A percentile compares a stretch with the other conserved stretches of the same genome.
Evolutionary conservation across 495 filamentous ascomycete genomes (phyloP).

Genomic region (Elasticomyces elasticus): DNA sequence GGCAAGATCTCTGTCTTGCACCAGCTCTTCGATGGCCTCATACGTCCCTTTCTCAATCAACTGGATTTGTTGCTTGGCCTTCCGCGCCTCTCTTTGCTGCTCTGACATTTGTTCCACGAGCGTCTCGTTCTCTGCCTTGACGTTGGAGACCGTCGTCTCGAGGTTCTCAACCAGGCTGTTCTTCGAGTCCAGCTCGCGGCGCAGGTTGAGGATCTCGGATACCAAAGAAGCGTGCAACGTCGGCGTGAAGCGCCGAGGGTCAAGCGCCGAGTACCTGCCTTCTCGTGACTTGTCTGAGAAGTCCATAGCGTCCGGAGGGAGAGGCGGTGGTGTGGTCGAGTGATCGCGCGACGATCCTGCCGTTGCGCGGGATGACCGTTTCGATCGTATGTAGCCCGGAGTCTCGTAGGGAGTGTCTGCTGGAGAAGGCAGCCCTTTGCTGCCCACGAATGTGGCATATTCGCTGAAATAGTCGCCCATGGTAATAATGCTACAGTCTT

Average conservation of each 20-base stretch:
- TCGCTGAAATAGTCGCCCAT: constrained; percentile 32
- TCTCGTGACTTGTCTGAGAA: constrained; percentile 42
- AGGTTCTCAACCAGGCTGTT: constrained; percentile 71
- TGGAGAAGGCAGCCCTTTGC: constrained; percentile 52
- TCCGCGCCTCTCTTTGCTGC: constrained; percentile 62
- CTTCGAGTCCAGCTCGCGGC: constrained; percentile 82
- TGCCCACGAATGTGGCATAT: constrained; percentile 27
- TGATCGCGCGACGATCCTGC: constrained; percentile 41
- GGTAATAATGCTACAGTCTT: neutral
- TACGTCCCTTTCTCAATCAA: constrained; percentile 79
- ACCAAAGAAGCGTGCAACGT: constrained; percentile 91
- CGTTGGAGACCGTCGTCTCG: constrained; percentile 61
- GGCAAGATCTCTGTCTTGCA: constrained; percentile 77
- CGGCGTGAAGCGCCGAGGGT: constrained; percentile 86
- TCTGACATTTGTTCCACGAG: constrained; percentile 50
- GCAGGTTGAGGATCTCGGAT: constrained; percentile 79
- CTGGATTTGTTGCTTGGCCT: constrained; percentile 73
- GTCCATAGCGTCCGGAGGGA: constrained; percentile 40
- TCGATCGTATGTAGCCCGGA: constrained; percentile 43
- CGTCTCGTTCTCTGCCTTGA: constrained; percentile 62
- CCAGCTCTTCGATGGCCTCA: constrained; percentile 69
- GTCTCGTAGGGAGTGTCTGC: constrained; percentile 56
- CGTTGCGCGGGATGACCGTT: constrained; percentile 43
- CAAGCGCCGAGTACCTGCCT: constrained; percentile 67
- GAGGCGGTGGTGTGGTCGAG: constrained; percentile 53